These are phyloP conservation scores for Gamsiella multidivaricata DNA, from an alignment of 192 early-diverging fungal genomes.

Conservation along the genomic window DNA sequence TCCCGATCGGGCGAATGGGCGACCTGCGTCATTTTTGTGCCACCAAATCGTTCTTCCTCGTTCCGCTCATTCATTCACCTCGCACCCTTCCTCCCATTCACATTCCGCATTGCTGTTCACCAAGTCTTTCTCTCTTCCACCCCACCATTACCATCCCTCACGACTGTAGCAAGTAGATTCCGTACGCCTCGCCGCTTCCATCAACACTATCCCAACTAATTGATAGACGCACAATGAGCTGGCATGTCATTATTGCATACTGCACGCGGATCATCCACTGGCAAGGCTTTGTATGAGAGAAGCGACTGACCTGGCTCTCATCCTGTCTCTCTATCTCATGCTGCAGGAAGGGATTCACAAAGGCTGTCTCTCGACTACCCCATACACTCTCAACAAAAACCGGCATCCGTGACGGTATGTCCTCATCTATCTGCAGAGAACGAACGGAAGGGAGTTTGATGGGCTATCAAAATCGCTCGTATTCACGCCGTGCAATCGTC, in stretches of 20 bases:
- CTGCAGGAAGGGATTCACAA: slow-evolving; percentile 50
- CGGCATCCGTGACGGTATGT: slow-evolving; percentile 48
- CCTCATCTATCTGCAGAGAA: background rate
- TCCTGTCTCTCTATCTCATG: background rate
- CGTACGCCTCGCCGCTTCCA: too few relatives aligned
- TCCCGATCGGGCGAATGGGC: too few relatives aligned
- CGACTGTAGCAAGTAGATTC: too few relatives aligned
- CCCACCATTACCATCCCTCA: too few relatives aligned
- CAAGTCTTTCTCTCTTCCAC: too few relatives aligned
- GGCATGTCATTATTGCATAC: slow-evolving; percentile 9
- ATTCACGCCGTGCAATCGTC: background rate
- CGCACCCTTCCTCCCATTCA: too few relatives aligned
- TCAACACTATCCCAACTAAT: too few relatives aligned
- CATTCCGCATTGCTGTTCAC: too few relatives aligned
- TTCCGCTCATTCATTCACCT: too few relatives aligned
- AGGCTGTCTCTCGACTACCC: slow-evolving; percentile 46
- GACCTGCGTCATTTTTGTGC: too few relatives aligned
- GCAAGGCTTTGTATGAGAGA: background rate
- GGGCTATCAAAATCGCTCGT: background rate
- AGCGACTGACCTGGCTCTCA: background rate
- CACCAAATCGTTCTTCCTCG: too few relatives aligned
- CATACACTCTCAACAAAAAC: slow-evolving; percentile 48
- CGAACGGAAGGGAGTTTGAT: too few relatives aligned
- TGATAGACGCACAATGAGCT: slow-evolving; percentile 35
- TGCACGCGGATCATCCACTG: background rate